These are phyloP conservation scores for Tricholomella constricta DNA, from an alignment of 768 basidiomycete species.

Conservation along the genomic window DNA sequence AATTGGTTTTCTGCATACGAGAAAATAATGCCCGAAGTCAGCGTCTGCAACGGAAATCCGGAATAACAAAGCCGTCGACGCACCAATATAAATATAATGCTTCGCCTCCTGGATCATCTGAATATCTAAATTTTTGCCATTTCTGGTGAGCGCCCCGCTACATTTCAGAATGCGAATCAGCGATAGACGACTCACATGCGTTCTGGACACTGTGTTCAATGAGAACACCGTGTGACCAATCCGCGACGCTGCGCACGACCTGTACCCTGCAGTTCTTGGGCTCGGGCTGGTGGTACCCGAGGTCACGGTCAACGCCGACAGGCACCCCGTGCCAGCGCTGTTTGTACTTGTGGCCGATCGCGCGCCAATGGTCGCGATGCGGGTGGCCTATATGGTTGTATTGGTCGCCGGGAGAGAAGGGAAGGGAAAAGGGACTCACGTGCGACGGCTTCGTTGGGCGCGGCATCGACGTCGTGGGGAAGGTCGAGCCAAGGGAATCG, in stretches of 20 bases:
- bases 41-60: not conserved
- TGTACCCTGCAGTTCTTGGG: conserved; percentile 70
- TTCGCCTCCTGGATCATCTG: conserved; percentile 81
- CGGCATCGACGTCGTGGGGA: conserved; percentile 64
- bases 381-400: conserved; percentile 53
- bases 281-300: conserved; percentile 35
- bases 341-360: conserved; percentile 57
- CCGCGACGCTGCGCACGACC: conserved; percentile 81
- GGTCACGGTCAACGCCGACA: conserved; percentile 38
- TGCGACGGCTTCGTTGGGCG: conserved; percentile 61
- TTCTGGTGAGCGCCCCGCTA: too few relatives aligned
- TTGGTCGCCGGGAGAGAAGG: not conserved
- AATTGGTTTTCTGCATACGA: conserved; percentile 70
- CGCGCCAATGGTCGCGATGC: conserved; percentile 59
- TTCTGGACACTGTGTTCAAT: conserved; percentile 92
- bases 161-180: too few relatives aligned
- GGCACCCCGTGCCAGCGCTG: conserved; percentile 61
- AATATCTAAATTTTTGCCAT: conserved; percentile 68
- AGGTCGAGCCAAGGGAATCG: conserved; percentile 72
- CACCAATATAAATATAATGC: conserved; percentile 92
- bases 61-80: conserved; percentile 24
- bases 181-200: conserved; percentile 69
- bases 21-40: conserved; percentile 22
- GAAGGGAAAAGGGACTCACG: not conserved
- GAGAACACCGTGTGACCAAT: conserved; percentile 94